Percentiles rank a stretch among this genome's conserved stretches.
These are phyloP conservation scores for Ambrosiella beaveri DNA, from an alignment of 2,329 filamentous ascomycete species.

Conservation along the genomic window DNA sequence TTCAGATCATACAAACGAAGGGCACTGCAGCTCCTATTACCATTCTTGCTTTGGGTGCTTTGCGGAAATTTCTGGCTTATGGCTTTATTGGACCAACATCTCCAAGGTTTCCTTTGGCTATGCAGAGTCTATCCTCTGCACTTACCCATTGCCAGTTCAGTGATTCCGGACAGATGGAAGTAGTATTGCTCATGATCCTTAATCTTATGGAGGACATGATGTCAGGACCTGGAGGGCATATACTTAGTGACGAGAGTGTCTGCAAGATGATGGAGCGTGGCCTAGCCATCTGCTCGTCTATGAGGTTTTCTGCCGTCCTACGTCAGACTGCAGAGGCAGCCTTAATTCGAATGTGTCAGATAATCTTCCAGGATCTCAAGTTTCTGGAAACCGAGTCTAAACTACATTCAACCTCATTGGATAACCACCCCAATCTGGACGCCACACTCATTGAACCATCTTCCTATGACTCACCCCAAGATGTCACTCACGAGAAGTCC, in stretches of 20 bases:
- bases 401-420: constrained; percentile 46
- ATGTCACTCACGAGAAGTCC: background rate
- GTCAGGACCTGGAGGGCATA: constrained; percentile 75
- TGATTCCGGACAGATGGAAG: constrained; percentile 85
- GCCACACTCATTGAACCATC: constrained; percentile 58
- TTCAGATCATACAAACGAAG: constrained; percentile 91
- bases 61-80: constrained; percentile 94
- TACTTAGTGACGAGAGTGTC: constrained; percentile 93
- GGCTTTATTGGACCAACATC: constrained; percentile 72
- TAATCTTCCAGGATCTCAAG: constrained; percentile 88
- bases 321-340: constrained; percentile 84
- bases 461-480: background rate
- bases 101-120: constrained; percentile 74
- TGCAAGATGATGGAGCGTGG: constrained; percentile 99
- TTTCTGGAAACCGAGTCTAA: constrained; percentile 63
- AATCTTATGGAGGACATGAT: constrained; percentile 99
- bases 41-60: constrained; percentile 77
- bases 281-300: constrained; percentile 90
- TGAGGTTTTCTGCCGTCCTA: constrained; percentile 76
- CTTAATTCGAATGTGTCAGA: constrained; percentile 98
- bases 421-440: constrained; percentile 53
- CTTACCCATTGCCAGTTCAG: constrained; percentile 97
- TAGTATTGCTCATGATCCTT: constrained; percentile 82
- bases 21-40: constrained; percentile 94
- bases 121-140: constrained; percentile 86